Evolutionary conservation across 2,329 filamentous ascomycete species (phyloP).

Genomic region (Fusarium sp.): DNA sequence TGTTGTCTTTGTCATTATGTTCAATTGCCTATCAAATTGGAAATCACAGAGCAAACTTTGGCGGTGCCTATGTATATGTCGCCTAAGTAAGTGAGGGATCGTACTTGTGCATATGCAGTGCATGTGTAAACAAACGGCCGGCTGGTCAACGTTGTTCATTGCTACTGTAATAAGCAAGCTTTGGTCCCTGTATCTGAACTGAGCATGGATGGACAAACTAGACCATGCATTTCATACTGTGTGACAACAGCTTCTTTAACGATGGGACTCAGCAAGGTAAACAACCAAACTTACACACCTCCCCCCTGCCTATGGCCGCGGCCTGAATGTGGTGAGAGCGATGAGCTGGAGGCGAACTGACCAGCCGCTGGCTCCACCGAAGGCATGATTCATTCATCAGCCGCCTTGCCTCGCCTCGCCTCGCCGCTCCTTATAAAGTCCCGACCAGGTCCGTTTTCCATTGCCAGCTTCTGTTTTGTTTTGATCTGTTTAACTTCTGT

Average conservation of each 20-base stretch:
- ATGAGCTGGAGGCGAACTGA: constrained; percentile 45
- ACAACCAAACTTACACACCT: constrained; percentile 19
- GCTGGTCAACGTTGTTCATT: constrained; percentile 23
- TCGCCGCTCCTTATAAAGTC: constrained; percentile 44
- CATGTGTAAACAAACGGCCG: constrained; percentile 17
- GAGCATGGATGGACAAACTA: neutral
- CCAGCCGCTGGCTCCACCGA: constrained; percentile 42
- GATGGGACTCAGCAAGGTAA: constrained; percentile 18
- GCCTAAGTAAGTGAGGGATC: constrained; percentile 6
- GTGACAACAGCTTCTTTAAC: constrained; percentile 26
- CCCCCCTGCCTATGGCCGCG: constrained; percentile 26
- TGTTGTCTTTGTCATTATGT: constrained; percentile 30
- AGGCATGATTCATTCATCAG: constrained; percentile 49
- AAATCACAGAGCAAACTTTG: neutral
- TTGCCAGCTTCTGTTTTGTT: neutral
- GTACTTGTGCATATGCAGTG: constrained; percentile 25
- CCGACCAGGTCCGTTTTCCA: constrained; percentile 20
- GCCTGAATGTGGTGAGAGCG: constrained; percentile 35
- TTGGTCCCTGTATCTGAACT: constrained; percentile 25
- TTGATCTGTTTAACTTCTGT: constrained; percentile 29
- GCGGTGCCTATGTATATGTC: neutral
- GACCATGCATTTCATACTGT: constrained; percentile 33
- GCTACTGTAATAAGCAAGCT: constrained; percentile 16
- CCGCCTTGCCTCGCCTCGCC: constrained; percentile 37
- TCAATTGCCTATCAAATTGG: neutral